Base-by-base conservation (phyloP, 176 grass and related monocot genomes). In the Zoysia pacifica region DNA sequence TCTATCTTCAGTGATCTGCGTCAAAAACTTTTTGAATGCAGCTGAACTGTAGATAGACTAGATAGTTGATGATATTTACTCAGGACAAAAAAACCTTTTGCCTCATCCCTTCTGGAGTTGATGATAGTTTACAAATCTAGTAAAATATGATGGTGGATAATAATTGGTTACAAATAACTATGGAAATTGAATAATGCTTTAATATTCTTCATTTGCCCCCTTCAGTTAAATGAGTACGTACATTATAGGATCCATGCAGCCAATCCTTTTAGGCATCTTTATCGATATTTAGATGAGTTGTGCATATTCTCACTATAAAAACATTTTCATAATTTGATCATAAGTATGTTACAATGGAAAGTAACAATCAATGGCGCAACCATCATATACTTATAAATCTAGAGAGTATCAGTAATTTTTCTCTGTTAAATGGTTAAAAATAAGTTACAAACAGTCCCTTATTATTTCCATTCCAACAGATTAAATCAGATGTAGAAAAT, bases 401-500 rank as follows among this genome's bases (percentile, higher is more conserved):
- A 35, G 37, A 5, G 47, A 44, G 37, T 66, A 47, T 69, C 66
- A 81, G 11, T 68, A 19, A 59, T 47, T 81, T 81, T 6, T 6
- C 5, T 67, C 20, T 64, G 39, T 13, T 50, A 68, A 50, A 40
- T 11, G 58, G 72, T 79, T 19, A 59, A 35, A 84, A 89, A n/a
- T 36, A 66, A 82, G 37, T 10, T 38, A 68, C 28, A 79, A 79
- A 46, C 11, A 42, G 9, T 1, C 65, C 11, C 67, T 61, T 63
- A 78, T n/a, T 53, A 70, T 86, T 73, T n/a, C 39, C 44, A 61
- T 66, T 80, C 70, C 19, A 85, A 81, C 90, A 99, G 93, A 99
- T 99, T 74, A 99, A 95, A 83, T 96, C 97, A 82, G 97, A 95
- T 54, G 92, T 99, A 81, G 97, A 99, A 83, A 89, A 91, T 81